Evolutionary conservation across 306 rosid genomes (phyloP).

Genomic region (Pyrus betulifolia): DNA sequence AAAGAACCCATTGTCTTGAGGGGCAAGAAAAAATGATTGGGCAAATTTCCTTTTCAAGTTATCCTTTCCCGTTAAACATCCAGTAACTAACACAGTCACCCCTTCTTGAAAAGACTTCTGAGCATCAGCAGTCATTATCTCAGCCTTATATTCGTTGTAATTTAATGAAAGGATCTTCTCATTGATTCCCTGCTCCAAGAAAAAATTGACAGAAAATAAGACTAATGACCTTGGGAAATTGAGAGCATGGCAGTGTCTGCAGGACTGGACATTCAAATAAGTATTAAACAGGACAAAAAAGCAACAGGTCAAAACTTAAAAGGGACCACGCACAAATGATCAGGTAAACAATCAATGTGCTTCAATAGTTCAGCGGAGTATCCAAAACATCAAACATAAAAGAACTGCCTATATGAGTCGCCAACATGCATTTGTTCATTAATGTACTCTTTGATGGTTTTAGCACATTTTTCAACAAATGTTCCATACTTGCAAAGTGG

Average conservation of each 20-base stretch:
- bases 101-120: constrained; percentile 56
- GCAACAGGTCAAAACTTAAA: neutral
- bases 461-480: neutral
- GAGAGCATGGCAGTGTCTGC: neutral
- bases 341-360: neutral
- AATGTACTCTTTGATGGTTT: neutral
- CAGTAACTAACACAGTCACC: constrained; percentile 72
- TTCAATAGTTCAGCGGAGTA: neutral
- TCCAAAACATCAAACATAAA: neutral
- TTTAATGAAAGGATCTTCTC: constrained; percentile 65
- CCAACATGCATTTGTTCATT: neutral
- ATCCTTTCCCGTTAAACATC: constrained; percentile 70
- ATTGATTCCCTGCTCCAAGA: constrained; percentile 51
- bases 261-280: neutral
- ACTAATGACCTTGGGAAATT: neutral
- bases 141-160: constrained; percentile 53
- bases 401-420: neutral
- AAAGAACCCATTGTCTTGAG: constrained; percentile 69
- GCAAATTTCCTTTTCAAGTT: constrained; percentile 56
- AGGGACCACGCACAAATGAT: neutral
- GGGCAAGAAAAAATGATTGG: constrained; percentile 78
- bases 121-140: constrained; percentile 73
- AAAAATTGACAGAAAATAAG: constrained; percentile 3
- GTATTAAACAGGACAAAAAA: neutral
- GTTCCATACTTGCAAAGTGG: neutral